Base-by-base conservation (phyloP, 495 filamentous ascomycete genomes). In the Immersiella caudata region DNA sequence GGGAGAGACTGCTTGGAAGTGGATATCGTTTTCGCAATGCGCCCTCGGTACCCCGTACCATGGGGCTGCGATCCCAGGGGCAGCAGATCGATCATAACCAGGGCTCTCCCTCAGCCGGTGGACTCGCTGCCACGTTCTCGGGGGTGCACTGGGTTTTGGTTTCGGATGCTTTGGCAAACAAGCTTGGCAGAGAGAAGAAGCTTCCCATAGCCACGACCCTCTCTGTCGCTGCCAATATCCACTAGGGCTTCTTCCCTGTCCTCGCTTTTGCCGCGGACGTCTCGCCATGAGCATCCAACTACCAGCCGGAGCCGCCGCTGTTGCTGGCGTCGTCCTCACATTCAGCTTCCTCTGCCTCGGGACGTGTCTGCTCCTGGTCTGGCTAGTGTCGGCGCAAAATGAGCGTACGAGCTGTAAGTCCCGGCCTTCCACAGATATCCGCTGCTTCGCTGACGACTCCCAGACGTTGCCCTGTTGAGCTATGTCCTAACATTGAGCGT, bases 351-450 rank as follows among this genome's bases (percentile, higher is more conserved):
- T 82, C 11, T 83, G 79, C 55, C 64, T 82, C n/a, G 62, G 49
- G 3, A 64, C 71, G 51, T 76, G 77, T 58, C 51, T 64, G 24
- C 66, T 84, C 26, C 67, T 84, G 57, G 63, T 81, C 2, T 77
- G 75, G 71, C 69, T 84, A 11, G 76, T 81, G 0, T 81, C 77
- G 73, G 76, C 67, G 24, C 81, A 81, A 65, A 76, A 80, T 33
- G 81, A 83, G 67, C 79, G 76, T 63, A 75, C 71, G 60, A 83
- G 81, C 55, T 84, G 82, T 84, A 76, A 67, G 79, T 77, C 18
- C n/a, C 8, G 29, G 20, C 22, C 52, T 55, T 26, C 3, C 1
- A n/a, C n/a, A 55, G n/a, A 12, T 6, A 5, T 2, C 16, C 14
- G 9, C 25, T 11, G 26, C 26, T 20, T 26, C 26, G 56, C 68